A percentile compares a stretch with the other conserved stretches of the same genome.
Conservation (phyloP, 306 rosid genomes). For the Quercus engelmannii region DNA sequence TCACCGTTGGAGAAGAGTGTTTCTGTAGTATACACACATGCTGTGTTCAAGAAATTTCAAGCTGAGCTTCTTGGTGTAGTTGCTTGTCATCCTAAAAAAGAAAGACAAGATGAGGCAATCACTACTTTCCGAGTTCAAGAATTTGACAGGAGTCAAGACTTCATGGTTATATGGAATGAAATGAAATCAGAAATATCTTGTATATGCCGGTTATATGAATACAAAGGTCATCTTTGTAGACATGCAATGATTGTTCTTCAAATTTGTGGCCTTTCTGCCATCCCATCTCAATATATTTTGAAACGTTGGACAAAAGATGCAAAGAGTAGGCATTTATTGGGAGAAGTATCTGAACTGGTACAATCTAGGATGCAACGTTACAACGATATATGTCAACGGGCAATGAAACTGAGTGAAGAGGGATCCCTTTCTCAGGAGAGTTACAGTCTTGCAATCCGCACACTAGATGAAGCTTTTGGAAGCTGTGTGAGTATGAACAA, state of each 20-base stretch:
- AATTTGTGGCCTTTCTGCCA: slow-evolving; percentile 66
- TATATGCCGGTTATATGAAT: slow-evolving; percentile 79
- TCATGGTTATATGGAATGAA: slow-evolving; percentile 63
- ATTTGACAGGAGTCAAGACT: slow-evolving; percentile 72
- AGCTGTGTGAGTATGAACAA: slow-evolving; percentile 58
- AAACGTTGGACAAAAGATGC: slow-evolving; percentile 93
- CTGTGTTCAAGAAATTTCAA: slow-evolving; percentile 89
- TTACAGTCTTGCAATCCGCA: slow-evolving; percentile 66
- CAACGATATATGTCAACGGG: slow-evolving; percentile 74
- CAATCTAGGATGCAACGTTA: slow-evolving; percentile 71
- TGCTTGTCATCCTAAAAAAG: slow-evolving; percentile 90
- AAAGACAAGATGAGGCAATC: slow-evolving; percentile 61
- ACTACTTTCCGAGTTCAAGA: slow-evolving; percentile 70
- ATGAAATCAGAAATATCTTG: slow-evolving; percentile 73
- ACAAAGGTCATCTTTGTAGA: slow-evolving; percentile 93
- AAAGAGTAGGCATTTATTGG: slow-evolving; percentile 54
- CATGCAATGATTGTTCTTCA: slow-evolving; percentile 96
- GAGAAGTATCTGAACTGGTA: slow-evolving; percentile 59
- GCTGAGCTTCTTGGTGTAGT: slow-evolving; percentile 92
- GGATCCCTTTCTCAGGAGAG: slow-evolving; percentile 90
- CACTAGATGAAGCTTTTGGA: slow-evolving; percentile 68
- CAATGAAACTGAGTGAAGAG: slow-evolving; percentile 74
- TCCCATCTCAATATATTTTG: slow-evolving; percentile 81
- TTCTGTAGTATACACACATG: slow-evolving; percentile 72
- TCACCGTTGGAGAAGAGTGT: slow-evolving; percentile 94